A percentile compares a stretch with the other conserved stretches of the same genome.
Conservation (phyloP, 805 yeast species). For the Starmerella roubikii region DNA sequence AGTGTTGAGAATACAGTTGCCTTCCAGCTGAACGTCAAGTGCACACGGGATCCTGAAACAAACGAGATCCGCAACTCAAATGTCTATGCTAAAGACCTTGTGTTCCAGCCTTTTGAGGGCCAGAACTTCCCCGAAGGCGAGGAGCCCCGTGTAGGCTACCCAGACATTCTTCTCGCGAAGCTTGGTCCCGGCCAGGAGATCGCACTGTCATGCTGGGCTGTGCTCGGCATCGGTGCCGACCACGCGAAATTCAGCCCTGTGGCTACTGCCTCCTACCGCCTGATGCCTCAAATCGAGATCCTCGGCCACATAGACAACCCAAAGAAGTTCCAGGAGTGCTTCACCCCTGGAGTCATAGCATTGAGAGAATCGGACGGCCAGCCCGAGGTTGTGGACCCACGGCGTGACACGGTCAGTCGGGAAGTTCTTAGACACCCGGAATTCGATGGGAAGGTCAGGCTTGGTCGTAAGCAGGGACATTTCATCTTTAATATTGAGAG, state of each 20-base stretch:
- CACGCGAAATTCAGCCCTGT: slow-evolving; percentile 98
- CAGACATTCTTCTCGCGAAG: slow-evolving; percentile 80
- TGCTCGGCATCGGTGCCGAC: slow-evolving; percentile 83
- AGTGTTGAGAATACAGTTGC: slow-evolving; percentile 86
- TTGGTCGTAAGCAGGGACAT: slow-evolving; percentile 85
- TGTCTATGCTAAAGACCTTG: slow-evolving; percentile 79
- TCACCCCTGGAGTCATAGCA: slow-evolving; percentile 85
- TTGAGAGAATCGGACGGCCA: slow-evolving; percentile 43
- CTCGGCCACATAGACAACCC: slow-evolving; percentile 60
- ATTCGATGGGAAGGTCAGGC: slow-evolving; percentile 73
- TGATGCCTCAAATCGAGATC: slow-evolving; percentile 64
- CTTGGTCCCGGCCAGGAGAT: slow-evolving; percentile 96
- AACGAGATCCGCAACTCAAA: slow-evolving; percentile 70
- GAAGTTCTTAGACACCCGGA: slow-evolving; percentile 91
- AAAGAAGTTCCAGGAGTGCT: slow-evolving; percentile 67
- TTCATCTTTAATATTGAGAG: slow-evolving; percentile 90
- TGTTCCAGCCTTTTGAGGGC: slow-evolving; percentile 82
- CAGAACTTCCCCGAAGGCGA: slow-evolving; percentile 49
- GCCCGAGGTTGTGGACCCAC: slow-evolving; percentile 75
- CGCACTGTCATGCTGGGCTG: slow-evolving; percentile 75
- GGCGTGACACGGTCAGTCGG: slow-evolving; percentile 93
- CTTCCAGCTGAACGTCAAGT: slow-evolving; percentile 62
- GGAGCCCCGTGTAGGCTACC: slow-evolving; percentile 50
- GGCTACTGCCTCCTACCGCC: slow-evolving; percentile 87
- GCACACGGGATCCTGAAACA: slow-evolving; percentile 78